Evolutionary conservation across 2,329 filamentous ascomycete genomes (phyloP).

Genomic region (Cladophialophora immunda): DNA sequence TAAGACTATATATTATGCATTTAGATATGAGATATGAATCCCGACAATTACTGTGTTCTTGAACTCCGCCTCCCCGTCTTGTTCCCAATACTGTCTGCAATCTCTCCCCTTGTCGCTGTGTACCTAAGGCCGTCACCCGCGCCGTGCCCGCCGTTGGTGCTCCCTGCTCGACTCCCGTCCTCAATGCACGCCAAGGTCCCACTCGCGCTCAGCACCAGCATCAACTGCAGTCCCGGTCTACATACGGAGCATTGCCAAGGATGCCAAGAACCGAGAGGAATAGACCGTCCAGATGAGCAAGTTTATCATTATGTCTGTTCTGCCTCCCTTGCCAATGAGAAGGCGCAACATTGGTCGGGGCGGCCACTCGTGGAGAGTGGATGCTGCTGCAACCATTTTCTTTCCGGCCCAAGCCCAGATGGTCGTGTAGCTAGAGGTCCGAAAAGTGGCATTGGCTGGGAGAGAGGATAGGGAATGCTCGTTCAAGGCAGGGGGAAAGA

Average conservation of each 20-base stretch:
- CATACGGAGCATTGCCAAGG: not conserved
- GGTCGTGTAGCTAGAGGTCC: not conserved
- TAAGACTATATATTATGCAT: not conserved
- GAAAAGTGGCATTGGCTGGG: not conserved
- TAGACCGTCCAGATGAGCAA: conserved; percentile 20
- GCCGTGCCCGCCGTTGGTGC: not conserved
- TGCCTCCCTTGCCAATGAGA: not conserved
- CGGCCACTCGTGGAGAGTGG: not conserved
- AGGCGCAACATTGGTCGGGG: too few relatives aligned
- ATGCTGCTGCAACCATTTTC: not conserved
- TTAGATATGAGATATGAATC: conserved; percentile 11
- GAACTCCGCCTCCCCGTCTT: not conserved
- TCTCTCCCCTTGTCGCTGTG: not conserved
- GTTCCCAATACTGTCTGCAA: not conserved
- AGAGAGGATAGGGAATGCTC: not conserved
- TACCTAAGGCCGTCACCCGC: not conserved
- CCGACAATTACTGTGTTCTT: not conserved
- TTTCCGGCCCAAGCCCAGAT: not conserved
- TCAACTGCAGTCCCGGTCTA: not conserved
- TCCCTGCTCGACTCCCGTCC: too few relatives aligned
- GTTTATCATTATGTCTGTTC: conserved; percentile 4
- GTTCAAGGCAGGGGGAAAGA: not conserved
- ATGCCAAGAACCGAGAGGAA: conserved; percentile 9
- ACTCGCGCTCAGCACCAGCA: not conserved
- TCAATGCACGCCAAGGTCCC: not conserved